Conservation (phyloP, 108 stramenopile genomes). For the Cyclotella baltica region DNA sequence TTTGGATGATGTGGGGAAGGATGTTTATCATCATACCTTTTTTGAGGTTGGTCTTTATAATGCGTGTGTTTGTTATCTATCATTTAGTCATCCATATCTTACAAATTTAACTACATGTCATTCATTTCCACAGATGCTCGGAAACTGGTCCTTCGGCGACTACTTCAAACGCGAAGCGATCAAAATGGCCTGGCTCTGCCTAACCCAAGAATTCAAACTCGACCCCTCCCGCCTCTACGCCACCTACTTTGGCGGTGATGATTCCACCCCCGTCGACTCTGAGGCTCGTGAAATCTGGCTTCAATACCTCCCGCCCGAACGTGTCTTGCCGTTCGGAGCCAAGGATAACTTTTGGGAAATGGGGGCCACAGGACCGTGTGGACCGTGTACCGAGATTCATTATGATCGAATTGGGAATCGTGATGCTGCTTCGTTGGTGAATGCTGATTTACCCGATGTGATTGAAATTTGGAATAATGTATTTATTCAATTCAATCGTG, state of each 20-base stretch:
- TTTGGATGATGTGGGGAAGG: constrained; percentile 99
- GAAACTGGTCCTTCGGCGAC: constrained; percentile 98
- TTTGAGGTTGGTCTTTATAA: constrained; percentile 73
- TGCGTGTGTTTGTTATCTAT: not conserved
- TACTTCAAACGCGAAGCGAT: constrained; percentile 99
- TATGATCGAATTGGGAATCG: constrained; percentile 98
- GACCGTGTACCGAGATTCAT: constrained; percentile 97
- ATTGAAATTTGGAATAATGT: constrained; percentile 99
- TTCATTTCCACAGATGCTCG: constrained; percentile 80
- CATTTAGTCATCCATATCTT: not conserved
- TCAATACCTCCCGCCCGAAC: constrained; percentile 87
- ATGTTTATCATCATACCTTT: constrained; percentile 99
- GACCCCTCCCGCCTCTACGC: constrained; percentile 91
- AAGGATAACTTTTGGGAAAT: constrained; percentile 99
- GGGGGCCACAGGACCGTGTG: constrained; percentile 99
- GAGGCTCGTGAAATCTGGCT: constrained; percentile 96
- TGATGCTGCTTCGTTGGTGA: constrained; percentile 95
- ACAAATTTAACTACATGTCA: not conserved
- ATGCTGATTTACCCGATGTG: constrained; percentile 96
- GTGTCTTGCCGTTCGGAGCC: constrained; percentile 95
- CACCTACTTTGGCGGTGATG: constrained; percentile 99
- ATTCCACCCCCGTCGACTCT: constrained; percentile 81
- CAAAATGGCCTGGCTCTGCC: constrained; percentile 95
- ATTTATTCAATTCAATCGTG: constrained; percentile 99
- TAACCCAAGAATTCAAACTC: constrained; percentile 91